Evolutionary conservation across 805 yeast species (phyloP).

Genomic region (Ogataea paraovalis): DNA sequence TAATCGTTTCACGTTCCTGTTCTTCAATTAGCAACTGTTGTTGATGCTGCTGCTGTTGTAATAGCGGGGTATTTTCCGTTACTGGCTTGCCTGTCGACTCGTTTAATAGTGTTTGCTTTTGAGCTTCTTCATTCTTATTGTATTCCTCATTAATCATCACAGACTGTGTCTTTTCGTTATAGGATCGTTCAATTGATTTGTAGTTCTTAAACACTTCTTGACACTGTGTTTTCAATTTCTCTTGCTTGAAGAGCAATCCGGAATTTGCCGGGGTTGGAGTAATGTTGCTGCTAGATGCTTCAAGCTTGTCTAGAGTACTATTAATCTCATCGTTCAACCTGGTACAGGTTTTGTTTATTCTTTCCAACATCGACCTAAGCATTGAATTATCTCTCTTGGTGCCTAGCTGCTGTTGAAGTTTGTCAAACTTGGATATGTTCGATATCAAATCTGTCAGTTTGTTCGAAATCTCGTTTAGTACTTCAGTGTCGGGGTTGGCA

Average conservation of each 20-base stretch:
- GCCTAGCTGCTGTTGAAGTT: conserved; percentile 47
- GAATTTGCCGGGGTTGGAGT: conserved; percentile 7
- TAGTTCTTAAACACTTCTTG: conserved; percentile 45
- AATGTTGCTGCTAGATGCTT: background rate
- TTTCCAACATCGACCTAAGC: conserved; percentile 32
- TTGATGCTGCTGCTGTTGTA: background rate
- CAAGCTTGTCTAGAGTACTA: conserved; percentile 11
- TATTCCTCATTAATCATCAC: conserved; percentile 31
- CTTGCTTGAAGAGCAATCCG: conserved; percentile 35
- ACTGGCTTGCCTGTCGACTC: conserved; percentile 7
- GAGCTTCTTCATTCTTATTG: conserved; percentile 13
- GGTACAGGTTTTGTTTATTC: conserved; percentile 16
- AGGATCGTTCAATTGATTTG: conserved; percentile 39
- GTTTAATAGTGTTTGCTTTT: background rate
- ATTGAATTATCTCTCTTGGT: conserved; percentile 44
- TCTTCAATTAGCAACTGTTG: conserved; percentile 27
- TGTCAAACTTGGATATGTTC: conserved; percentile 46
- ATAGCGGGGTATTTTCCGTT: background rate
- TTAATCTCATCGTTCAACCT: conserved; percentile 15
- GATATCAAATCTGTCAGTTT: conserved; percentile 30
- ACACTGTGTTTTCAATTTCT: conserved; percentile 55
- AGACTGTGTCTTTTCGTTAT: conserved; percentile 45
- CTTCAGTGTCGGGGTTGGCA: background rate
- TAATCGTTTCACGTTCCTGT: conserved; percentile 26
- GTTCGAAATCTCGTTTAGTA: conserved; percentile 17